Conservation (phyloP, 352 stramenopile genomes). For the Phytophthora idaei region DNA sequence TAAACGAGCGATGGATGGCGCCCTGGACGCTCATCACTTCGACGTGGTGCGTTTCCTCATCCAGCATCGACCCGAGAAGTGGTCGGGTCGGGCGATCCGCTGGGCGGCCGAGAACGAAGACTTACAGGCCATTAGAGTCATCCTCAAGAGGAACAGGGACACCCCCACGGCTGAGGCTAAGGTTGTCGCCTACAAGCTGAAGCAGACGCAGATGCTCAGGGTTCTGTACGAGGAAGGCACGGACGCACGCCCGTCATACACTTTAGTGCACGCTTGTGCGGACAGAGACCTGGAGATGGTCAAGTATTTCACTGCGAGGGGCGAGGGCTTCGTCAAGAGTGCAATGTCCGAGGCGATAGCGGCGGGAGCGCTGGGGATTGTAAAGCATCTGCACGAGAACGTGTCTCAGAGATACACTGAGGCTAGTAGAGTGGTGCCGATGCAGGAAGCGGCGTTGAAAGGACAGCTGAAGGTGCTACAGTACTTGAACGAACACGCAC, state of each 20-base stretch:
- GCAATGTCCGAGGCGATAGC: constrained; percentile 58
- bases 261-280: constrained; percentile 46
- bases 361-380: constrained; percentile 49
- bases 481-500: constrained; percentile 38
- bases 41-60: constrained; percentile 55
- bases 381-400: constrained; percentile 56
- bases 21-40: constrained; percentile 40
- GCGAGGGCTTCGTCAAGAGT: constrained; percentile 60
- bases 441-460: constrained; percentile 40
- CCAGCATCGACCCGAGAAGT: constrained; percentile 49
- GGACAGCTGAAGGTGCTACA: constrained; percentile 40
- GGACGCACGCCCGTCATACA: constrained; percentile 45
- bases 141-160: constrained; percentile 42
- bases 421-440: constrained; percentile 51
- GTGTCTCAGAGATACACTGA: constrained; percentile 45
- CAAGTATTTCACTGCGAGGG: constrained; percentile 45
- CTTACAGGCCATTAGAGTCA: constrained; percentile 30
- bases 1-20: constrained; percentile 35
- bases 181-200: constrained; percentile 43
- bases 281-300: constrained; percentile 58
- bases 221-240: constrained; percentile 59
- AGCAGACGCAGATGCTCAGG: constrained; percentile 53
- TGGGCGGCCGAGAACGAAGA: constrained; percentile 52
- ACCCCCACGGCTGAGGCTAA: constrained; percentile 52
- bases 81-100: constrained; percentile 37